Evolutionary conservation across 2,329 filamentous ascomycete species (phyloP).

Genomic region (Cordyceps militaris): DNA sequence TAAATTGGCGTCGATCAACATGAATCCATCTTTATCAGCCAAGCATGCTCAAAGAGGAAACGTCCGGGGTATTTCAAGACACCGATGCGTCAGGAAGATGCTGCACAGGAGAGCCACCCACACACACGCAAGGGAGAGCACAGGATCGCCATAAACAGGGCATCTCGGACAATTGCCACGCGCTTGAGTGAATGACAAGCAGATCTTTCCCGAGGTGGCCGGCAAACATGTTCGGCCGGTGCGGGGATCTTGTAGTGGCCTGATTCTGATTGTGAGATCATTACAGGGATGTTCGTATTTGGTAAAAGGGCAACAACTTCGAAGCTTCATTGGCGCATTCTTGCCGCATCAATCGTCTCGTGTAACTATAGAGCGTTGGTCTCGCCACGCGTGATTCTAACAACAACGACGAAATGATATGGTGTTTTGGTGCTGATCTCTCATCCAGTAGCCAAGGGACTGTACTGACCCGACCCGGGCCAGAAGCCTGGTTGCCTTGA

Average conservation of each 20-base stretch:
- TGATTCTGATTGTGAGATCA: background rate
- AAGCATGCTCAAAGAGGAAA: background rate
- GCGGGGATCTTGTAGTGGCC: background rate
- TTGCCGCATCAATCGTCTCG: background rate
- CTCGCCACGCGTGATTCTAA: background rate
- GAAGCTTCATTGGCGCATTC: background rate
- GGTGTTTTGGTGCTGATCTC: background rate
- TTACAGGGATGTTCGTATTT: background rate
- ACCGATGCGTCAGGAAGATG: background rate
- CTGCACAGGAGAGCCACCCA: background rate
- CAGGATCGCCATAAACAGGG: background rate
- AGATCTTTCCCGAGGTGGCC: background rate
- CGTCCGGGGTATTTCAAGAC: background rate
- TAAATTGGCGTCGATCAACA: background rate
- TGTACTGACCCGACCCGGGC: too few relatives aligned
- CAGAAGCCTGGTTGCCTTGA: too few relatives aligned
- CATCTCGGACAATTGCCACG: background rate
- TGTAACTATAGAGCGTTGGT: background rate
- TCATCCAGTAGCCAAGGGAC: too few relatives aligned
- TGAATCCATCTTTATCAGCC: background rate
- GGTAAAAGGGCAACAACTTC: background rate
- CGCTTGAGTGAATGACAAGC: background rate
- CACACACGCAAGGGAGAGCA: background rate
- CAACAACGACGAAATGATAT: background rate
- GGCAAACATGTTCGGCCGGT: background rate